Evolutionary conservation across 2,329 filamentous ascomycete species (phyloP).

Genomic region (Pseudopyricularia cyperi): DNA sequence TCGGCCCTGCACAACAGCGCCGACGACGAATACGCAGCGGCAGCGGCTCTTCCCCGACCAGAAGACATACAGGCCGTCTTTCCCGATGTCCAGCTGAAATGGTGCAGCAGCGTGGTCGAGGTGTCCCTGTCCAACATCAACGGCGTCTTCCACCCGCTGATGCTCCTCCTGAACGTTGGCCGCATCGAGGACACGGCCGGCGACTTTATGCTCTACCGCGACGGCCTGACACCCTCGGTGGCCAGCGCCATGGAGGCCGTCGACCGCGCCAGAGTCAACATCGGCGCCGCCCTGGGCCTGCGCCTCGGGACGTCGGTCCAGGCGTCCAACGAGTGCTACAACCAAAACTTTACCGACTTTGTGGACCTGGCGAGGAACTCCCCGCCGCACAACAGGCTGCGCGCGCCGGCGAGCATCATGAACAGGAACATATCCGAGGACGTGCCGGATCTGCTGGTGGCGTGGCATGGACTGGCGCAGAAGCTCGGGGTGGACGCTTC

Average conservation of each 20-base stretch:
- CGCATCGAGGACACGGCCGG: constrained; percentile 13
- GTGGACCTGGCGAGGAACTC: constrained; percentile 12
- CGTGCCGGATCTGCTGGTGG: constrained; percentile 10
- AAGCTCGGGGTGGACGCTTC: constrained; percentile 10
- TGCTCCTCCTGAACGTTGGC: constrained; percentile 15
- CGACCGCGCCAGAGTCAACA: constrained; percentile 10
- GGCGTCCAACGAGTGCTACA: constrained; percentile 13
- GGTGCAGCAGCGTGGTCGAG: constrained; percentile 14
- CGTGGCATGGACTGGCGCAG: constrained; percentile 10
- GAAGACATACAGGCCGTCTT: constrained; percentile 8
- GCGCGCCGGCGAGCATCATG: constrained; percentile 7
- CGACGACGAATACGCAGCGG: background rate
- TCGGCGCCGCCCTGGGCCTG: constrained; percentile 12
- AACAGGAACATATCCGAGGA: constrained; percentile 13
- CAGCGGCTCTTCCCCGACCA: background rate
- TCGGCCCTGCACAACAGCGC: constrained; percentile 55
- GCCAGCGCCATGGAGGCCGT: constrained; percentile 10
- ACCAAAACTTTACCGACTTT: constrained; percentile 10
- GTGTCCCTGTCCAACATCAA: constrained; percentile 14
- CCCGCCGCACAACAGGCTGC: constrained; percentile 11
- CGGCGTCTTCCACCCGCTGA: constrained; percentile 14
- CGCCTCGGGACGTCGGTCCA: constrained; percentile 9
- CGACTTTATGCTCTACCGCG: constrained; percentile 11
- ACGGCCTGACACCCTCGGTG: constrained; percentile 9
- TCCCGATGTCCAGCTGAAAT: constrained; percentile 9